Evolutionary conservation across 2,329 filamentous ascomycete species (phyloP).

Genomic region (Sporothrix brunneoviolacea): DNA sequence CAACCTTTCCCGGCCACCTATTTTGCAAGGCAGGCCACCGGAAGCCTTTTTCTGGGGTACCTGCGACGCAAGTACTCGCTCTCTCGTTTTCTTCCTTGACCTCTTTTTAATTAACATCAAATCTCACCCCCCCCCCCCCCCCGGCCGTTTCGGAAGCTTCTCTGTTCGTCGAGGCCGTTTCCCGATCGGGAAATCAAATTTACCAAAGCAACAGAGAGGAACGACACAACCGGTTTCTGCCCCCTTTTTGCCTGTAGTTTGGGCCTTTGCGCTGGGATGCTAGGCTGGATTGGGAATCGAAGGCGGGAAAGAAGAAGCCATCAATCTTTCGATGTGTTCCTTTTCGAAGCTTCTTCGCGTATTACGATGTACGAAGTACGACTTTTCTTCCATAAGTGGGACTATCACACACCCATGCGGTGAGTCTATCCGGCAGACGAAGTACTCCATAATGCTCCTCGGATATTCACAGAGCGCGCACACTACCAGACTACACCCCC

Average conservation of each 20-base stretch:
- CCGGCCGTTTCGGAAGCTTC: slow-evolving; percentile 10
- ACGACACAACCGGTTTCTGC: not conserved
- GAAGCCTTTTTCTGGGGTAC: no score
- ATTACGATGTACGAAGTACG: no score
- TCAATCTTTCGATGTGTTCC: not conserved
- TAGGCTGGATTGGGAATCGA: slow-evolving; percentile 1
- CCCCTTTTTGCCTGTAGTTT: not conserved
- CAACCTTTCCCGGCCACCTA: not conserved
- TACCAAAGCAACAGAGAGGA: slow-evolving; percentile 4
- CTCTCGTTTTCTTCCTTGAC: no score
- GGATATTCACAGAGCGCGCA: no score
- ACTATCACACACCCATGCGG: not conserved
- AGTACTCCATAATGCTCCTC: not conserved
- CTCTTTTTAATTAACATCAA: no score
- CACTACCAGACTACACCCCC: not conserved
- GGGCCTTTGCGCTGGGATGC: not conserved
- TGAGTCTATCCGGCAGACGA: not conserved
- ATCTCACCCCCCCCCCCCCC: not conserved
- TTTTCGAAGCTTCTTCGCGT: no score
- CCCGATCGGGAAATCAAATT: slow-evolving; percentile 10
- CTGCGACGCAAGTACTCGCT: no score
- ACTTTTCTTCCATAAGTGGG: not conserved
- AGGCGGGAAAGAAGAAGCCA: not conserved
- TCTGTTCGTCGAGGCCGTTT: slow-evolving; percentile 5
- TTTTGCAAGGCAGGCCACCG: no score